These are phyloP conservation scores for Ophiocordyceps camponoti-rufipedis DNA, from an alignment of 2,329 filamentous ascomycete species.

Conservation along the genomic window DNA sequence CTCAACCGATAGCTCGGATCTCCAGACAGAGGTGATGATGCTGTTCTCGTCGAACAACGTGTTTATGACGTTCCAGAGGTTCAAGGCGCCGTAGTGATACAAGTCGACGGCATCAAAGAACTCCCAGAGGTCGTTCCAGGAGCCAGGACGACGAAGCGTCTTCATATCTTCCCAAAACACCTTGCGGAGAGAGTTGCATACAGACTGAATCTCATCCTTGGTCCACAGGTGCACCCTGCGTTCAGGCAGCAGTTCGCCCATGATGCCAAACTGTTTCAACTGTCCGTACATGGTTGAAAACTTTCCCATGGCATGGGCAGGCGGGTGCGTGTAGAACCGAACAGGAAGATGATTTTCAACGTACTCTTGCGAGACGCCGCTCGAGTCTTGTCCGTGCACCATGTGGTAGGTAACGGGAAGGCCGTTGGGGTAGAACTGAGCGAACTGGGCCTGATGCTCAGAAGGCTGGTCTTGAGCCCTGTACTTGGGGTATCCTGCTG, in stretches of 20 bases:
- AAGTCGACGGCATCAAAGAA: slow-evolving; percentile 31
- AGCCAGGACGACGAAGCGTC: slow-evolving; percentile 11
- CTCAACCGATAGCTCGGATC: slow-evolving; percentile 8
- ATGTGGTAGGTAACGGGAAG: slow-evolving; percentile 17
- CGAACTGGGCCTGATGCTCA: slow-evolving; percentile 10
- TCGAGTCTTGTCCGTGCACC: slow-evolving; percentile 7
- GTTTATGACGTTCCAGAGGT: slow-evolving; percentile 27
- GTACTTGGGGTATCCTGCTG: slow-evolving; percentile 6
- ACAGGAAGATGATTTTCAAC: slow-evolving; percentile 17
- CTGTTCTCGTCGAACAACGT: slow-evolving; percentile 22
- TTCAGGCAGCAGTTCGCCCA: slow-evolving; percentile 10
- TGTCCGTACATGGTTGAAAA: slow-evolving; percentile 20
- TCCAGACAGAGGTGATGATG: slow-evolving; percentile 11
- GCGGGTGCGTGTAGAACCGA: slow-evolving; percentile 18
- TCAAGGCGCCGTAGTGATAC: slow-evolving; percentile 26
- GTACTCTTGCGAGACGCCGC: slow-evolving; percentile 12
- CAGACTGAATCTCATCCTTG: slow-evolving; percentile 17
- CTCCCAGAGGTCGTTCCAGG: slow-evolving; percentile 23
- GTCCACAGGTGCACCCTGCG: slow-evolving; percentile 19
- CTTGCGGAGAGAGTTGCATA: slow-evolving; percentile 19
- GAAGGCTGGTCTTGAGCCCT: slow-evolving; percentile 8
- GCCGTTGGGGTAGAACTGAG: slow-evolving; percentile 16
- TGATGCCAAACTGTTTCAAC: slow-evolving; percentile 9
- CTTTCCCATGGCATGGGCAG: slow-evolving; percentile 11
- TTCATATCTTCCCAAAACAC: slow-evolving; percentile 17